A percentile compares a stretch with the other conserved stretches of the same genome.
phyloP scores from a whole-genome alignment of 108 stramenopile genomes.

The Pseudonitzschia delicatissima region DNA sequence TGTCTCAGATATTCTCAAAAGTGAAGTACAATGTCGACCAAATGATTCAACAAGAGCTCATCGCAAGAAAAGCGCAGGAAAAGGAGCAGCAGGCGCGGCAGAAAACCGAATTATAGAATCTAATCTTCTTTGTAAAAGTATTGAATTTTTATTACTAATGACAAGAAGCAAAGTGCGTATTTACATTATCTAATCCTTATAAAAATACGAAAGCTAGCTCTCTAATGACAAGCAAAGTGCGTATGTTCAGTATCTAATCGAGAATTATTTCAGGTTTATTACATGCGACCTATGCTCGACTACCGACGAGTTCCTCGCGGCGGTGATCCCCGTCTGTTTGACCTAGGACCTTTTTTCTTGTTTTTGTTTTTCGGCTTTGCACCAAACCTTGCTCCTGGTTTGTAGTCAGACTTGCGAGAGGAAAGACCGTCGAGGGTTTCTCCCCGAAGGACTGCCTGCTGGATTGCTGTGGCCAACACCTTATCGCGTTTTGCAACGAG shows the following conservation, averaged over 20 bases:
- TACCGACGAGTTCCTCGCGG: not conserved
- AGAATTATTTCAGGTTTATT: not conserved
- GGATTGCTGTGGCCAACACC: constrained; percentile 84
- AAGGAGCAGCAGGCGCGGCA: not conserved
- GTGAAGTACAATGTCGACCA: constrained; percentile 4
- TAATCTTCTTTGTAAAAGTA: not conserved
- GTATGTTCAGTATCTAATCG: not conserved
- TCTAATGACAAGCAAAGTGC: not conserved
- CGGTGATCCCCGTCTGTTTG: not conserved
- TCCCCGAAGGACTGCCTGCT: constrained; percentile 71
- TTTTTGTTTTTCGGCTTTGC: constrained; percentile 5
- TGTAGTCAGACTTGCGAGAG: constrained; percentile 81
- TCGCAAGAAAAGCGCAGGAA: not conserved
- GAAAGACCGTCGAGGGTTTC: constrained; percentile 79
- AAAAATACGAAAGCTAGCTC: too few species aligned
- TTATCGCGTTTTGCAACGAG: constrained; percentile 83
- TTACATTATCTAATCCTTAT: too few species aligned
- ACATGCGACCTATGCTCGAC: not conserved
- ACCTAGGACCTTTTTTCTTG: constrained; percentile 3
- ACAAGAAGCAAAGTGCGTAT: not conserved
- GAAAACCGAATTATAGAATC: not conserved
- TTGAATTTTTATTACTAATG: not conserved
- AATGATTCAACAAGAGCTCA: constrained; percentile 11
- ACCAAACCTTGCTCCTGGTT: constrained; percentile 46
- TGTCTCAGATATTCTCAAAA: constrained; percentile 1